Base-by-base conservation (phyloP, 129 eudicot species). In the Escallonia rubra region DNA sequence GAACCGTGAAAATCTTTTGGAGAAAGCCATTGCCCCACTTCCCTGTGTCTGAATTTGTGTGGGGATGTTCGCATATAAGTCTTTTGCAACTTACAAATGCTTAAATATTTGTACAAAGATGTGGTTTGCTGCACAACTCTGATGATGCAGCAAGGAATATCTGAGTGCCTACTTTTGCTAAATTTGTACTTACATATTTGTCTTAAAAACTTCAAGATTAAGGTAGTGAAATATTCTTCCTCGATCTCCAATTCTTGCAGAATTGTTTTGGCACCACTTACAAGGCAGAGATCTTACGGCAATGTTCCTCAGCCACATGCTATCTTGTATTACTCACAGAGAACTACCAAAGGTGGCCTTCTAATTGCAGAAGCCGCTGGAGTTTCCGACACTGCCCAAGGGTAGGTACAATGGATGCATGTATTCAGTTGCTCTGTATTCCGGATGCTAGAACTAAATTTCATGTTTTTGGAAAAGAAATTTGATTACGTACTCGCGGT, bases 341-440 rank as follows among this genome's bases (percentile, higher is more conserved):
- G 86, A 69, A 62, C 86, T 56, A 76, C 79, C 4, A 64, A 76
- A 72, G 82, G 82, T 3, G 86, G 86, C 10, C 66, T 81, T 74
- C 86, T 81, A 10, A 76, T 81, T 14, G 10, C 82, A 8, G 86
- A 81, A 65, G 86, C 81, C 64, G 76, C 82, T 3, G 79, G 74
- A 34, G 76, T 81, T 68, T 81, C 86, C 5, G 72, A 76, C 38
- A 76, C 82, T 58, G 83, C 79, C 40, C 74, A 59, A 42, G 76
- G 83, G 83, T 78, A 77, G 34, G 13, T 57, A 41, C 42, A 7
- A 51, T 38, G 3, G 43, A 3, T 3, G 6, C 48, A 3, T 12
- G 7, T 12, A 57, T 4, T 13, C 16, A 15, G 23, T 0, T 48
- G 0, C 44, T 55, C 38, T 59, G 57, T 45, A 23, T 64, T 11